Evolutionary conservation across 1,284 basidiomycete species (phyloP), one percentile per base, ranked within the genome.

Genomic region (Cutaneotrichosporon curvatum): DNA sequence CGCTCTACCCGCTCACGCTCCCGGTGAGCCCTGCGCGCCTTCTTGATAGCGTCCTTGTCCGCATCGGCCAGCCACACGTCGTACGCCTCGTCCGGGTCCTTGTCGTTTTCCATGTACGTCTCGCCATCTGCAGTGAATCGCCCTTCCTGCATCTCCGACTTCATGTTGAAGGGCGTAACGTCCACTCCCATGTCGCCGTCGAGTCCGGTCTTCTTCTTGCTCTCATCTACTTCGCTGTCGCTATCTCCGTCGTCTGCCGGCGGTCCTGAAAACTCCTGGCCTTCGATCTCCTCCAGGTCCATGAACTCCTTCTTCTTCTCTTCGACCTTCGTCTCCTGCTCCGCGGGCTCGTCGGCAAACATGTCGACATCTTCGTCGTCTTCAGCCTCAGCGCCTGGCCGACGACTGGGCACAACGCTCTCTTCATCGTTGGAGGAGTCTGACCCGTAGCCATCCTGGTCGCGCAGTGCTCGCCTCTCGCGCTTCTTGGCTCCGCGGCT

Each of bases 141-240:
- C 28, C 95, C 95, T 67, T 95, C 88, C 61, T 87, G 83, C 84
- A 99, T 92, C 78, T 99, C 95, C 57, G 87, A 84, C 57, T 91
- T 86, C 95, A 99, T 97, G 71, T 99, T 96, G 80, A 99, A 99
- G 25, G 86, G 85, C 8, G 88, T 92, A 12, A 97, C 68, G 61
- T 92, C 86, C 70, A 77, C 90, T 1, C 92, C 95, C 91, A 95
- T 94, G 20, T 86, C 87, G 23, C 60, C 62, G 32, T 68, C 65
- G 10, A 65, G 46, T 9, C 58, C 60, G 12, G 45, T 53, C 19
- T 43, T 50, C 34, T 47, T 37, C 22, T 44, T 45, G 15, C 53
- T 59, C 11, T 48, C 52, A n/a, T 51, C 53, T 15, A 42, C 50
- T 15, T 65, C 59, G 15, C 38, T 47, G 30, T 54, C 53, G 10